Evolutionary conservation across 2,329 filamentous ascomycete species (phyloP), one percentile per base, ranked within the genome.

Genomic region (Pestalotiopsis sp.): DNA sequence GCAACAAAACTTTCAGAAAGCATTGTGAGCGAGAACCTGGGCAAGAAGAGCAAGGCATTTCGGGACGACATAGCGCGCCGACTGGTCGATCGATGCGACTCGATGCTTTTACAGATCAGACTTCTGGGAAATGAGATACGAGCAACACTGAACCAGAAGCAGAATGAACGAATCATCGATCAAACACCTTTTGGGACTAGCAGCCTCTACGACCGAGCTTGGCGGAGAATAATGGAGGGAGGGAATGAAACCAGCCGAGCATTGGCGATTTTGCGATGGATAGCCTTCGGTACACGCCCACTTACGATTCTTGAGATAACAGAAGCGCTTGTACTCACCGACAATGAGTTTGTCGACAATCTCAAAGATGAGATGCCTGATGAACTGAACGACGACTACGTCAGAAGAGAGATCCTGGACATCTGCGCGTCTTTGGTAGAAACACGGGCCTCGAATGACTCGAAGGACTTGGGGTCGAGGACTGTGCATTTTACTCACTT

Each of bases 31-130:
- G 69, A 41, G 3, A 80, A 75, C n/a, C 66, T 82, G 0, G 11
- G 59, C 0, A 77, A 77, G 2, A 78, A 80, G 20, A 72, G 66
- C 6, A 25, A 74, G 0, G 23, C 56, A 0, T 27, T 77, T 0
- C 69, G 68, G 20, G 1, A 66, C 0, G 58, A 71, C 0, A 66
- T 81, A 1, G 75, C 77, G 1, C 12, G 72, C 4, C 67, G 57
- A n/a, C 73, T 81, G 67, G 67, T 77, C 0, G 63, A 74, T 3
- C 69, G 73, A 1, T 80, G 75, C 31, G 69, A 78, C 1, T 80
- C 78, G 0, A 79, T 80, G 52, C 81, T 82, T 41, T 58, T 81
- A 0, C 80, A 74, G 72, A 69, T 81, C 1, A 77, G 74, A 14
- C 39, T 81, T 69, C 74, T 79, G 12, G 75, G 75, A 7, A 39